These are phyloP conservation scores for Vachellia pachyceras DNA, from an alignment of 306 rosid species.

Conservation along the genomic window DNA sequence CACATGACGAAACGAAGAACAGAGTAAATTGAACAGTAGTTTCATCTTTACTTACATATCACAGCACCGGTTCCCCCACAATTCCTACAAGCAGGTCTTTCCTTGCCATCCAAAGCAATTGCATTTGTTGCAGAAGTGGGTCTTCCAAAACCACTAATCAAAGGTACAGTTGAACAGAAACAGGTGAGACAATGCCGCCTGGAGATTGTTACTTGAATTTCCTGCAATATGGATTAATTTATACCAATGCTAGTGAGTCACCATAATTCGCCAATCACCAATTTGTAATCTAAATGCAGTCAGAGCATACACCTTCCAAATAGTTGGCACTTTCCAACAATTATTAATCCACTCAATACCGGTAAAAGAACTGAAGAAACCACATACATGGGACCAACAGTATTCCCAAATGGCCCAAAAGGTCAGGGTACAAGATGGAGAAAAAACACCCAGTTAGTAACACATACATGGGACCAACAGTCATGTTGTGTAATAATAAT, in stretches of 20 bases:
- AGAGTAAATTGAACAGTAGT: background rate
- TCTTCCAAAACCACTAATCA: slow-evolving; percentile 45
- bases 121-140: slow-evolving; percentile 51
- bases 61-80: slow-evolving; percentile 91
- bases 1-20: background rate
- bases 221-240: slow-evolving; percentile 43
- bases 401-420: background rate
- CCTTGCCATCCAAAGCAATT: slow-evolving; percentile 59
- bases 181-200: slow-evolving; percentile 79
- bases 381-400: background rate
- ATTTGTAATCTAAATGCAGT: background rate
- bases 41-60: slow-evolving; percentile 60
- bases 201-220: slow-evolving; percentile 48
- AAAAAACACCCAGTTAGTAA: background rate
- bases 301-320: background rate
- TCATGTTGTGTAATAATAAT: too few species aligned
- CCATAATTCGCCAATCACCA: background rate
- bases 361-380: background rate
- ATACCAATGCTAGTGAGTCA: background rate
- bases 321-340: background rate
- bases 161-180: slow-evolving; percentile 63
- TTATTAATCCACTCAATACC: background rate
- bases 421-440: background rate
- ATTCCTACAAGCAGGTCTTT: slow-evolving; percentile 77
- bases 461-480: background rate